Conservation (phyloP, 2,329 filamentous ascomycete genomes). For the Drechmeria coniospora region DNA sequence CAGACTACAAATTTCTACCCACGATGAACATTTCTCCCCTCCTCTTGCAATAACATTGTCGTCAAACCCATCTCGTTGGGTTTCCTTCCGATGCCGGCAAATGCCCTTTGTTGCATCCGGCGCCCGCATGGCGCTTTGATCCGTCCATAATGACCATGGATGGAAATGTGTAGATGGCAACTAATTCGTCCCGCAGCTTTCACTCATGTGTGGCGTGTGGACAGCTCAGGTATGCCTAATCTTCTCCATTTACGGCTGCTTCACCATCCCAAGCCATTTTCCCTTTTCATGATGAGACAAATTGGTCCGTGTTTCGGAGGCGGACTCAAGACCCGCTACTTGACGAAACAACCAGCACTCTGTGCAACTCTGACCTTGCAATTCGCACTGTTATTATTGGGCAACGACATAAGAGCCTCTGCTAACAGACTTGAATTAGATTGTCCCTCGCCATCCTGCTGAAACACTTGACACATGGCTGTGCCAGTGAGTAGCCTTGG, state of each 20-base stretch:
- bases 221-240: conserved; percentile 5
- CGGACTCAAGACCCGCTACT: conserved; percentile 79
- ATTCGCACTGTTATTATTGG: conserved; percentile 6
- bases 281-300: conserved; percentile 50
- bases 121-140: no score
- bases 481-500: no score
- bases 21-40: neutral
- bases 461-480: no score
- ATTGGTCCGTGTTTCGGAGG: conserved; percentile 94
- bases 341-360: conserved; percentile 59
- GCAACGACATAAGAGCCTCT: neutral
- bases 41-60: neutral
- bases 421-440: neutral
- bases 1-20: conserved; percentile 1
- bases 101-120: no score
- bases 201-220: no score
- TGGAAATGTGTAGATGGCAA: no score
- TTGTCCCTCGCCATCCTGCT: no score
- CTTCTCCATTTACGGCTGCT: neutral
- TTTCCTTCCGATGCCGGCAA: no score
- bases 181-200: no score
- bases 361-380: conserved; percentile 56
- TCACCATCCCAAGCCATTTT: neutral
- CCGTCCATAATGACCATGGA: no score
- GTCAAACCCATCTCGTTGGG: no score